phyloP scores from a whole-genome alignment of 208 protist genomes.

The Trichomonas vaginalis region DNA sequence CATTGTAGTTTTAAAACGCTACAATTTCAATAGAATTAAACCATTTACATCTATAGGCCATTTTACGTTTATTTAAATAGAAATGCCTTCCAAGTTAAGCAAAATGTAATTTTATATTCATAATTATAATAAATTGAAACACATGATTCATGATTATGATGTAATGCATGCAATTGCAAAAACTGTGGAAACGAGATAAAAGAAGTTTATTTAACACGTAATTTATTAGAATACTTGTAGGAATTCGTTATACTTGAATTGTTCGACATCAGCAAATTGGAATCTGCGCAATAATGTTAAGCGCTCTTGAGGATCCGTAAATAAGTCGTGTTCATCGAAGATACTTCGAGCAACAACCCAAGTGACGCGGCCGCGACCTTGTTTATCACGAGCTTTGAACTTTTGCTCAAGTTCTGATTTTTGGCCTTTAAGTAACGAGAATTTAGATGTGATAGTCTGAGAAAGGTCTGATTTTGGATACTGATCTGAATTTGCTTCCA shows the following conservation, averaged over 20 bases:
- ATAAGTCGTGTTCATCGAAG: not conserved
- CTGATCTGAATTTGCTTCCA: not conserved
- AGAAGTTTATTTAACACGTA: not conserved
- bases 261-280: not conserved
- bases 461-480: not conserved
- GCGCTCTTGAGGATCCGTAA: not conserved
- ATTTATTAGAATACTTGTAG: not conserved
- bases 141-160: too few species aligned
- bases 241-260: not conserved
- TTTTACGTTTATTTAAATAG: too few species aligned
- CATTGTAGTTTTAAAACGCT: too few species aligned
- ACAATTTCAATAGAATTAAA: too few species aligned
- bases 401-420: not conserved
- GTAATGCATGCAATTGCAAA: too few species aligned
- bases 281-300: not conserved
- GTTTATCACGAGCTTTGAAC: not conserved
- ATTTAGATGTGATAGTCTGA: not conserved
- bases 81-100: too few species aligned
- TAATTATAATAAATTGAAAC: too few species aligned
- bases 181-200: too few species aligned
- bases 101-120: too few species aligned
- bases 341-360: not conserved
- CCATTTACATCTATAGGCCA: too few species aligned
- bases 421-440: not conserved
- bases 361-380: not conserved